Evolutionary conservation across 768 basidiomycete genomes (phyloP).

Genomic region (Trametes punicea): DNA sequence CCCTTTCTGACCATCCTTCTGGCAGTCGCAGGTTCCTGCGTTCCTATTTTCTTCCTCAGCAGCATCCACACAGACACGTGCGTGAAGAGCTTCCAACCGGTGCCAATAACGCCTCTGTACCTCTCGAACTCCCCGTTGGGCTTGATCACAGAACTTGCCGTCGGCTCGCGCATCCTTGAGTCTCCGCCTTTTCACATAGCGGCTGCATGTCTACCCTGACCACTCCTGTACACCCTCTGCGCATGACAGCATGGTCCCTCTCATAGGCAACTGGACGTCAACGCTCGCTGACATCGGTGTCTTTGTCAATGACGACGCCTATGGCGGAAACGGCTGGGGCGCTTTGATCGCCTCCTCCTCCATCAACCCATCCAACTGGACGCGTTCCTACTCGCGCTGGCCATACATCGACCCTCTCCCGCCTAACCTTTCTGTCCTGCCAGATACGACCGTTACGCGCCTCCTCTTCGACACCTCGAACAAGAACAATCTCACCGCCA

Average conservation of each 20-base stretch:
- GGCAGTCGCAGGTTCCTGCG: constrained; percentile 59
- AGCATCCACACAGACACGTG: constrained; percentile 50
- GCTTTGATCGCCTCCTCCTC: constrained; percentile 51
- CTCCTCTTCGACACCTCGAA: constrained; percentile 44
- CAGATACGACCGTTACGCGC: constrained; percentile 56
- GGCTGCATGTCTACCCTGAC: no score
- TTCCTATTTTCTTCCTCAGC: constrained; percentile 64
- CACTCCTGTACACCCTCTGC: constrained; percentile 35
- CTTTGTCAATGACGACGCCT: no score
- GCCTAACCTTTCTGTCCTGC: constrained; percentile 62
- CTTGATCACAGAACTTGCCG: constrained; percentile 29
- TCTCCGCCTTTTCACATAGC: no score
- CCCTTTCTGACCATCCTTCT: constrained; percentile 46
- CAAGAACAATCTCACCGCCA: no score
- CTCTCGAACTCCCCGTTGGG: constrained; percentile 47
- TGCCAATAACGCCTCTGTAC: constrained; percentile 47
- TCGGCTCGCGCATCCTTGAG: constrained; percentile 39
- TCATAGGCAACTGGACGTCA: no score
- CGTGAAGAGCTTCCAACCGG: constrained; percentile 34
- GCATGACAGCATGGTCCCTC: constrained; percentile 51
- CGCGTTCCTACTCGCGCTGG: constrained; percentile 59
- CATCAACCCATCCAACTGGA: constrained; percentile 63
- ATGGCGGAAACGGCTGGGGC: no score
- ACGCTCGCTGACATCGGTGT: no score
- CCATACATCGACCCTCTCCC: constrained; percentile 65